phyloP scores from a whole-genome alignment of 305 asterid species.

The Ilex paraguariensis region DNA sequence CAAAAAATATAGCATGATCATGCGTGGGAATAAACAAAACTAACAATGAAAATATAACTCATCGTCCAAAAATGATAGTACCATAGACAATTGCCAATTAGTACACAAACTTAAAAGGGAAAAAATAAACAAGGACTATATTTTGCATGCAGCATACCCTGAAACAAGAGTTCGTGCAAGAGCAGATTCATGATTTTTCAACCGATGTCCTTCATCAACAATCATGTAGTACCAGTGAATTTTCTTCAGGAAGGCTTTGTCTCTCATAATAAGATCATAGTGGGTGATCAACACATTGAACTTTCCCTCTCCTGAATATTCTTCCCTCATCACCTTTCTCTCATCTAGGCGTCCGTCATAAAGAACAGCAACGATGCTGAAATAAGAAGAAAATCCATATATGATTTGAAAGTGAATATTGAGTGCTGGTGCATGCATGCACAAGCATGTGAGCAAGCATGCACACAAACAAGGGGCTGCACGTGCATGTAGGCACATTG shows the following conservation, averaged over 20 bases:
- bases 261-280: constrained; percentile 96
- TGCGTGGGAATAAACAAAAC: too few species aligned
- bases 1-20: too few species aligned
- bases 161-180: constrained; percentile 87
- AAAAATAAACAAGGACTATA: not conserved
- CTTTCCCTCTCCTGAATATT: constrained; percentile 86
- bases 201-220: constrained; percentile 98
- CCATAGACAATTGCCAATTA: not conserved
- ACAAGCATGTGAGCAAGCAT: too few species aligned
- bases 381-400: constrained; percentile 21
- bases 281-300: constrained; percentile 92
- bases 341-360: constrained; percentile 96
- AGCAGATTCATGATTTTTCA: constrained; percentile 89
- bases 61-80: too few species aligned
- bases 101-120: not conserved
- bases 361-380: constrained; percentile 79
- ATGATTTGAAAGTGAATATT: not conserved
- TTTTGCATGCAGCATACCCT: constrained; percentile 47
- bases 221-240: constrained; percentile 92
- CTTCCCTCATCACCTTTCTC: constrained; percentile 91
- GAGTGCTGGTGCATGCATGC: not conserved
- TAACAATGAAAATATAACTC: not conserved
- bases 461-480: not conserved
- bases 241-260: constrained; percentile 85
- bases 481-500: too few species aligned